Conservation (phyloP, 1,284 basidiomycete species). For the Phaffia rhodozyma region DNA sequence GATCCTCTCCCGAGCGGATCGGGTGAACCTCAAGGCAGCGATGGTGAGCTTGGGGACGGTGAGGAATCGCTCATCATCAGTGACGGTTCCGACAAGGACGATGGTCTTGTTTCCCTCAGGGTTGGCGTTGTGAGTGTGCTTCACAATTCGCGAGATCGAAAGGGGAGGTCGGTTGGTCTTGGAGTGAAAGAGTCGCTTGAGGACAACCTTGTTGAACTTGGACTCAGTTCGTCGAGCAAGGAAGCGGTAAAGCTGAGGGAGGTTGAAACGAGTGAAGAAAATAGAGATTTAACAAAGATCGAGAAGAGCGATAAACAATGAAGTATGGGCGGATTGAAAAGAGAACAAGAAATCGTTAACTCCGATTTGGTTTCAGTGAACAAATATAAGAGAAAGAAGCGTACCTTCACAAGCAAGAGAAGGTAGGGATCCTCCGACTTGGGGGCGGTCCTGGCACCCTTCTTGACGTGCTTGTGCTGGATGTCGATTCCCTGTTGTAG, state of each 20-base stretch:
- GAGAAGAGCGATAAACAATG: neutral
- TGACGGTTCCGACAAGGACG: slow-evolving; percentile 83
- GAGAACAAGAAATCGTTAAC: neutral
- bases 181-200: slow-evolving; percentile 92
- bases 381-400: slow-evolving; percentile 19
- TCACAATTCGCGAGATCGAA: slow-evolving; percentile 79
- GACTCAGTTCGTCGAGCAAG: slow-evolving; percentile 93
- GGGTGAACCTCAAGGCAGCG: slow-evolving; percentile 91
- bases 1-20: slow-evolving; percentile 85
- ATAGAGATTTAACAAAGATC: neutral
- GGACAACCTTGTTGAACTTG: slow-evolving; percentile 94
- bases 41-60: slow-evolving; percentile 84
- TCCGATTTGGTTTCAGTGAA: neutral
- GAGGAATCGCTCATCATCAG: slow-evolving; percentile 85
- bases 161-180: slow-evolving; percentile 96
- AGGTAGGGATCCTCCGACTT: slow-evolving; percentile 99
- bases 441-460: slow-evolving; percentile 85
- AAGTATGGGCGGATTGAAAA: neutral
- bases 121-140: slow-evolving; percentile 58
- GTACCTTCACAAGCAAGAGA: slow-evolving; percentile 92
- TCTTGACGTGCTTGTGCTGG: slow-evolving; percentile 65
- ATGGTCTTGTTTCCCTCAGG: slow-evolving; percentile 72
- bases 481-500: neutral
- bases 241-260: slow-evolving; percentile 86
- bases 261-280: neutral